These are phyloP conservation scores for Cornus florida DNA, from an alignment of 148 eudicot genomes.

Conservation along the genomic window DNA sequence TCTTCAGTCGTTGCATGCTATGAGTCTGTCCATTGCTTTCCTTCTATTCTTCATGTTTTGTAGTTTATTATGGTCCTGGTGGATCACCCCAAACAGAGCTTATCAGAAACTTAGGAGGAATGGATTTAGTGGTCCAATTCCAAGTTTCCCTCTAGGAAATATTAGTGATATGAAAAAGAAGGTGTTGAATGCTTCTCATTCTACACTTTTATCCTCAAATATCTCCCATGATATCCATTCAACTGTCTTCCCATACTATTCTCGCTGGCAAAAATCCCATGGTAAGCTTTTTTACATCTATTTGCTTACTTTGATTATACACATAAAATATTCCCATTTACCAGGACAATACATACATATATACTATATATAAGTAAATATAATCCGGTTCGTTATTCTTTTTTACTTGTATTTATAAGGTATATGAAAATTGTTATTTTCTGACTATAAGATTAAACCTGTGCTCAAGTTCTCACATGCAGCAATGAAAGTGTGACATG, in stretches of 20 bases:
- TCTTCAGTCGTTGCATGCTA: constrained; percentile 2
- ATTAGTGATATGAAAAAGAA: constrained; percentile 52
- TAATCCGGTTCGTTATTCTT: not conserved
- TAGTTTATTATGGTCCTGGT: constrained; percentile 45
- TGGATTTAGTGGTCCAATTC: constrained; percentile 74
- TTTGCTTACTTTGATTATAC: no score
- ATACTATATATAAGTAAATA: not conserved
- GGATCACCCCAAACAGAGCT: constrained; percentile 43
- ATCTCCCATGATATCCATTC: constrained; percentile 76
- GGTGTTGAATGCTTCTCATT: not conserved
- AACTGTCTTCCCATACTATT: constrained; percentile 70
- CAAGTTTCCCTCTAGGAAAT: constrained; percentile 76
- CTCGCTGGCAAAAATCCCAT: constrained; percentile 69
- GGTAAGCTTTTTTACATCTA: constrained; percentile 36
- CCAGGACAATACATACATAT: not conserved
- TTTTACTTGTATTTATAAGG: not conserved
- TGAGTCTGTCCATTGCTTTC: constrained; percentile 15
- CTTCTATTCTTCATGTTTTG: constrained; percentile 36
- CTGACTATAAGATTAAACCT: no score
- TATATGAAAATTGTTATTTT: no score
- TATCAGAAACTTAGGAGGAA: constrained; percentile 40
- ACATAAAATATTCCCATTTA: no score
- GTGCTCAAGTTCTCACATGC: no score
- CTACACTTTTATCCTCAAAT: not conserved
- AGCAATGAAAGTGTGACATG: no score